Evolutionary conservation across 192 early-diverging fungal genomes (phyloP), one percentile per base, ranked within the genome.

Genomic region (Helicostylum pulchrum): DNA sequence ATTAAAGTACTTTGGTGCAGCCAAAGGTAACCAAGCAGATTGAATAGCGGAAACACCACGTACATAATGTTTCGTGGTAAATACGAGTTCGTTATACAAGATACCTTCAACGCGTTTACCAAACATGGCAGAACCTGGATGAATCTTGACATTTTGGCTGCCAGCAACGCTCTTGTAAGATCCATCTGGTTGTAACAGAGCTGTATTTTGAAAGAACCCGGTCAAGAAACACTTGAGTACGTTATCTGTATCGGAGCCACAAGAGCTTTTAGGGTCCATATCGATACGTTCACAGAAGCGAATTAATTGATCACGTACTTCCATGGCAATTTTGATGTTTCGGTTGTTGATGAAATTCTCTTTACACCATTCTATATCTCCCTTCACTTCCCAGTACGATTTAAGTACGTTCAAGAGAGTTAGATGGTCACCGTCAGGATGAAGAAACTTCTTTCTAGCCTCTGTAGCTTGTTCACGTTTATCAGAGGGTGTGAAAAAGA

Each of bases 191-290:
- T 96, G 93, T 53, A 91, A 66, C 49, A 94, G 63, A 0, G 94
- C 97, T 10, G 91, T 86, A 68, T 96, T 94, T 58, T 87, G 83
- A 66, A 96, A 97, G 69, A 92, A 97, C 0, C 97, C 95, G 19
- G 83, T 78, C 51, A 98, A 60, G 55, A 98, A 90, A 69, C 92
- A 95, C 68, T 89, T 88, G 17, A 98, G 70, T 3, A 97, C 81
- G 1, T 71, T 48, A 44, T 94, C 93, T 17, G 84, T 69, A 64
- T 95, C 92, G 19, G 83, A 74, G 0, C 90, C 91, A 64, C 89
- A 92, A 1, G 84, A 78, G 15, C 67, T 73, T 21, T 68, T 74
- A 5, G 86, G 76, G 53, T 86, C 76, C 45, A 99, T 88, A 1
- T 80, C 83, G 14, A 85, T 67, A 15, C 89, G 79, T n/a, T 77